Conservation (phyloP, 2,329 filamentous ascomycete genomes). For the Penicillium paneum region DNA sequence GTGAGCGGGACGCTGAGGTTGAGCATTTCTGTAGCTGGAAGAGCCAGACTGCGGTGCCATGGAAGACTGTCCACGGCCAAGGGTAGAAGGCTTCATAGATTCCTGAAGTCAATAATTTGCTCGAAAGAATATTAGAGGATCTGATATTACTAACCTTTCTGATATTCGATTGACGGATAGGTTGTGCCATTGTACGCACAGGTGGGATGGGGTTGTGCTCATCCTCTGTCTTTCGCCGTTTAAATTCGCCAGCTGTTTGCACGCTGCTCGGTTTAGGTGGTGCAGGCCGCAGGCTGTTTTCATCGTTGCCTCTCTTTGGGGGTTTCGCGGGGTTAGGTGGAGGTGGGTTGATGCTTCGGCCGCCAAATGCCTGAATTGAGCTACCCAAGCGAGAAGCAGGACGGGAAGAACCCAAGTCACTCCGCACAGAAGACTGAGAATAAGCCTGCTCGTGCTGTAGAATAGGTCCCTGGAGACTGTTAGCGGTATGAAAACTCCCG, state of each 20-base stretch:
- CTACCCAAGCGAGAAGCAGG: conserved; percentile 48
- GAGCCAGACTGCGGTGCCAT: conserved; percentile 31
- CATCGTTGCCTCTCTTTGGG: conserved; percentile 67
- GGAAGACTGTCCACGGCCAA: conserved; percentile 37
- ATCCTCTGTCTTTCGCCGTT: conserved; percentile 74
- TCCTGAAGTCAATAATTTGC: conserved; percentile 12
- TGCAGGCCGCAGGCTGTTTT: conserved; percentile 49
- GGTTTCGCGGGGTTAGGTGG: conserved; percentile 67
- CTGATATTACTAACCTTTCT: conserved; percentile 58
- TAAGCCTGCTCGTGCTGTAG: conserved; percentile 32
- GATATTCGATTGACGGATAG: conserved; percentile 75
- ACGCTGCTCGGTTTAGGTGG: conserved; percentile 43
- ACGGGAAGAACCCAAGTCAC: conserved; percentile 51
- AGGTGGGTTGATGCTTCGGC: conserved; percentile 58
- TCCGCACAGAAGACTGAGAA: conserved; percentile 36
- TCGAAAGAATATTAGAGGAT: not conserved
- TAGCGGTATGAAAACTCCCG: not conserved
- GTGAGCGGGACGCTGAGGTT: conserved; percentile 61
- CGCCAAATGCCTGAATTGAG: conserved; percentile 54
- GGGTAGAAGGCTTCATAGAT: conserved; percentile 40
- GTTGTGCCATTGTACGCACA: conserved; percentile 72
- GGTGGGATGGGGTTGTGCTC: conserved; percentile 63
- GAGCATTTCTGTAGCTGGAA: conserved; percentile 43
- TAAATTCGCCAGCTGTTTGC: conserved; percentile 69
- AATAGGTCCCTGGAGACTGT: conserved; percentile 20